Conservation (phyloP, 148 eudicot species). For the Nyssa sinensis region DNA sequence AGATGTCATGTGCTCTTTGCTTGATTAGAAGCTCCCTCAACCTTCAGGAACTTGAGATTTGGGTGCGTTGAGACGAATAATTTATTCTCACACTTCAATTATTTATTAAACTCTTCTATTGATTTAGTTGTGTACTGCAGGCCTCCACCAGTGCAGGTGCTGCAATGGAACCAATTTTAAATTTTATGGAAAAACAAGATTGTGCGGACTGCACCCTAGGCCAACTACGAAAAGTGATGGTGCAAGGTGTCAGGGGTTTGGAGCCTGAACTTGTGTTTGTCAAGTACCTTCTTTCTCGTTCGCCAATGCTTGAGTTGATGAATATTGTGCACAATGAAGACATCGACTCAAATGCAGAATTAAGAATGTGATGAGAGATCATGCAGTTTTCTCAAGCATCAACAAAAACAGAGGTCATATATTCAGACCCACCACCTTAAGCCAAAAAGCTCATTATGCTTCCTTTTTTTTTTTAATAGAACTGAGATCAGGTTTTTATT, state of each 20-base stretch:
- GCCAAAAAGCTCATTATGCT: too few relatives aligned
- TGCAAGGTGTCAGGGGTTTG: neutral
- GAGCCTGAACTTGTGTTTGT: neutral
- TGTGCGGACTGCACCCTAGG: neutral
- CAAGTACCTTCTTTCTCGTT: neutral
- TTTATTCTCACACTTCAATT: too few relatives aligned
- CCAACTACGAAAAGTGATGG: neutral
- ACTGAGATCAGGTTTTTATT: too few relatives aligned
- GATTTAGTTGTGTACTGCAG: neutral
- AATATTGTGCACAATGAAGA: too few relatives aligned
- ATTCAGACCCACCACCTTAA: too few relatives aligned
- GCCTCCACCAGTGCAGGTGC: neutral
- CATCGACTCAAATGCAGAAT: neutral
- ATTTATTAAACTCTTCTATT: too few relatives aligned
- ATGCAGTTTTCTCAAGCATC: neutral
- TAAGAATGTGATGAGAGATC: neutral
- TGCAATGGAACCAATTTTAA: neutral
- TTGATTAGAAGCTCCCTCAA: conserved; percentile 4
- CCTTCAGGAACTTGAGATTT: neutral
- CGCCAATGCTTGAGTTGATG: neutral
- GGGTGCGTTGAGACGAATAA: too few relatives aligned
- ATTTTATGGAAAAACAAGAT: neutral
- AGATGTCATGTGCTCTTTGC: neutral
- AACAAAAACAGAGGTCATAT: neutral
- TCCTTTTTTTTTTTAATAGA: too few relatives aligned